Conservation (phyloP, 164 flowering plant genomes). For the Aristolochia contorta region DNA sequence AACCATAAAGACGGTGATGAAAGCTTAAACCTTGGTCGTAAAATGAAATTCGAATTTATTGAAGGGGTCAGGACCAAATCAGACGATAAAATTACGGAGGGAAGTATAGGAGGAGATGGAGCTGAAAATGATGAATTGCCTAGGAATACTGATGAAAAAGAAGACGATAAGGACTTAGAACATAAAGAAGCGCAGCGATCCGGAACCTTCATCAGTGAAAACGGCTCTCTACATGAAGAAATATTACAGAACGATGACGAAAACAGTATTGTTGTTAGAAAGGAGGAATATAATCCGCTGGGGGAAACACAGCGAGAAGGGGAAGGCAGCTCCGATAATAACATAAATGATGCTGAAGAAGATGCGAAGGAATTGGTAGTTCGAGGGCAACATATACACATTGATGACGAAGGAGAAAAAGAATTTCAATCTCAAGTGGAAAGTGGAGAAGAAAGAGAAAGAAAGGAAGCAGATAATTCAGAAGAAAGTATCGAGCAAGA, state of each 20-base stretch:
- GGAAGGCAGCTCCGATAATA: background rate
- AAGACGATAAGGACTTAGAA: background rate
- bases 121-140: constrained; percentile 13
- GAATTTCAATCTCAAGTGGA: background rate
- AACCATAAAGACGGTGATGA: background rate
- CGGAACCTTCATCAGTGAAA: background rate
- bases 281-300: background rate
- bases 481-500: background rate
- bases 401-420: background rate
- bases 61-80: constrained; percentile 4
- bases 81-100: background rate
- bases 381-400: background rate
- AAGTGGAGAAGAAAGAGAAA: background rate
- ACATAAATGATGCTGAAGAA: background rate
- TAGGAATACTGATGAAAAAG: constrained; percentile 1
- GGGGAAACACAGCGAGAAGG: background rate
- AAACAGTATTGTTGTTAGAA: background rate
- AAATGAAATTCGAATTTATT: constrained; percentile 7
- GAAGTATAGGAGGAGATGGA: constrained; percentile 3
- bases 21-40: constrained; percentile 10
- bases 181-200: constrained; percentile 4
- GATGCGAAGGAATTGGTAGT: background rate
- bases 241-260: background rate
- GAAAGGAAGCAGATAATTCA: background rate
- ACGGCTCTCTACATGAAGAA: background rate